A percentile compares a stretch with the other conserved stretches of the same genome.
Conservation (phyloP, 352 stramenopile species). For the Phytophthora cajani region DNA sequence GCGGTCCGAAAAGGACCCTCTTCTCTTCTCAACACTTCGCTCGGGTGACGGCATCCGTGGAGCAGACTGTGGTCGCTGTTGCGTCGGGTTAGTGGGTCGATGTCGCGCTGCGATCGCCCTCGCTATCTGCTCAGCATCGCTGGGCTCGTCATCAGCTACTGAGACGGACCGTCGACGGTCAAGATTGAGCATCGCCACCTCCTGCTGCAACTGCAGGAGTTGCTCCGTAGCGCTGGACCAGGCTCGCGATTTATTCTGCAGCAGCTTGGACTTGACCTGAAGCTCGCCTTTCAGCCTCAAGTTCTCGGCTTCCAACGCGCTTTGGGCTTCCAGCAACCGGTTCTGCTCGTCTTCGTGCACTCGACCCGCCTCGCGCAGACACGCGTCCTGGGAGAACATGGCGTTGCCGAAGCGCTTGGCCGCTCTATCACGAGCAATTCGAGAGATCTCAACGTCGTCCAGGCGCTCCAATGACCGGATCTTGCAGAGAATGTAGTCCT, state of each 20-base stretch:
- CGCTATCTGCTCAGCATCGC: conserved; percentile 30
- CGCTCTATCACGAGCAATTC: conserved; percentile 59
- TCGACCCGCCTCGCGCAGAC: conserved; percentile 49
- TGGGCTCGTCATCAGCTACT: conserved; percentile 9
- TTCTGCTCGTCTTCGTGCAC: conserved; percentile 64
- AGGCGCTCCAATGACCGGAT: conserved; percentile 65
- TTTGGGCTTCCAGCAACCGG: conserved; percentile 59
- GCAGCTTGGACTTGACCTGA: conserved; percentile 80
- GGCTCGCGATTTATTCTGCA: conserved; percentile 85
- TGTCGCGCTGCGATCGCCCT: conserved; percentile 30
- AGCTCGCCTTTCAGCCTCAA: conserved; percentile 74
- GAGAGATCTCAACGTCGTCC: conserved; percentile 59
- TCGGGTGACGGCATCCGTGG: conserved; percentile 28
- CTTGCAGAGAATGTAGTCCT: conserved; percentile 77
- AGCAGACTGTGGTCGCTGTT: conserved; percentile 37
- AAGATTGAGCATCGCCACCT: conserved; percentile 83
- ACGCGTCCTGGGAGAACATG: conserved; percentile 63
- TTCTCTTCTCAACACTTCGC: conserved; percentile 32
- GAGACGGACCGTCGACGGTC: conserved; percentile 40
- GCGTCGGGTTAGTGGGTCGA: conserved; percentile 11
- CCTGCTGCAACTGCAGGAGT: conserved; percentile 80
- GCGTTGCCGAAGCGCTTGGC: conserved; percentile 65
- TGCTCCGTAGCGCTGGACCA: conserved; percentile 84
- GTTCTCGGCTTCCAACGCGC: conserved; percentile 77
- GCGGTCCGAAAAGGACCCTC: conserved; percentile 27